Evolutionary conservation across 2,329 filamentous ascomycete genomes (phyloP), one percentile per base, ranked within the genome.

Genomic region (Cylindrodendrum hubeiense): DNA sequence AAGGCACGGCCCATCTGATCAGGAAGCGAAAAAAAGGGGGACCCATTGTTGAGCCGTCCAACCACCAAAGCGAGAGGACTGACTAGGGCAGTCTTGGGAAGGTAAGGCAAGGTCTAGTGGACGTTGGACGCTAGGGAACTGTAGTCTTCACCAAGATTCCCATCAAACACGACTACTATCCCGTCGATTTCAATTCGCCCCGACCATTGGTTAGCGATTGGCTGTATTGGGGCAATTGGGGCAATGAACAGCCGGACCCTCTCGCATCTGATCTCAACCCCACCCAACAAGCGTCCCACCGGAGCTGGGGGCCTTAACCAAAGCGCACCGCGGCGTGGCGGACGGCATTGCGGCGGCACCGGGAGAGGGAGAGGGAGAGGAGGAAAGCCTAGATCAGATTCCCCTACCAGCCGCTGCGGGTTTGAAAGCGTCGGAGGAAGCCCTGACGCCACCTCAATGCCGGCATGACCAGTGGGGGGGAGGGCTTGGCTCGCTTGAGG

Each of bases 1-100:
- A 71, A 72, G 63, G 55, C 58, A 70, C 68, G 70, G 61, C 66
- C 67, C 71, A 74, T 74, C 67, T 74, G 71, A 74, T 71, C 66
- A 67, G 53, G 26, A 58, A 64, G 59, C 26, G 19, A 44, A 50
- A 65, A 65, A 73, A 72, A 70, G 67, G 71, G 71, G 68, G 64
- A 43, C 49, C 30, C 51, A 30, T 65, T 51, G 44, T 63, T 41
- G n/a, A 60, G 57, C 54, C 60, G 47, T 43, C 71, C 71, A 74
- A 74, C 71, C 68, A 71, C 55, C 41, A 55, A 24, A 41, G 24
- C 22, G 37, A 51, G 52, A 33, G 5, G 21, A 55, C 43, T 17
- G 54, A 44, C 60, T 54, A 52, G 46, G 33, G 22, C 39, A 19
- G 17, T 13, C 43, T 30, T 56, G 50, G 56, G 34, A 47, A 51